Conservation (phyloP, 129 eudicot species). For the Helianthus tuberosus region DNA sequence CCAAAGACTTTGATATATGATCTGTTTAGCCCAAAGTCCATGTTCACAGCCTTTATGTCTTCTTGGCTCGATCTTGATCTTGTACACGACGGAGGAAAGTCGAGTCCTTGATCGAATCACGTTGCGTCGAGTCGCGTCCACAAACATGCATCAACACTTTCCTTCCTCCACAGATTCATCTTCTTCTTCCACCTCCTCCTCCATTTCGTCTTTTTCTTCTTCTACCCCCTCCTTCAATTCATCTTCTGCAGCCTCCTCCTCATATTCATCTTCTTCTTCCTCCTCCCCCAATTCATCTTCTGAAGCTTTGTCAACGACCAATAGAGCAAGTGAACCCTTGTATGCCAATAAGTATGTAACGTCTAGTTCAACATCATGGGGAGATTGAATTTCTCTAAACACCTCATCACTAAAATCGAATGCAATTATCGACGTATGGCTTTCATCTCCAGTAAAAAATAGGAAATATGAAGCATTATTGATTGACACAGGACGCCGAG, state of each 20-base stretch:
- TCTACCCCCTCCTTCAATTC: no score
- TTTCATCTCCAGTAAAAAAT: background rate
- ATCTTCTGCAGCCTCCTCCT: background rate
- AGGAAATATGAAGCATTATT: background rate
- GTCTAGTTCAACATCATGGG: background rate
- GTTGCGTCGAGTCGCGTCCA: no score
- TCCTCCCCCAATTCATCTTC: background rate
- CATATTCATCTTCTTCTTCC: background rate
- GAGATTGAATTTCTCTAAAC: background rate
- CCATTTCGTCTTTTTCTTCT: no score
- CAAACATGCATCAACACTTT: no score
- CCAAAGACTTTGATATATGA: no score
- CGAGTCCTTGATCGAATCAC: no score
- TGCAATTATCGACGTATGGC: background rate
- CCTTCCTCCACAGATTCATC: background rate
- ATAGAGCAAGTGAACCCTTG: conserved; percentile 1
- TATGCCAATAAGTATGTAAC: background rate
- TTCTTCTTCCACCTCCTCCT: background rate
- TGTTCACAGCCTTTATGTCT: no score
- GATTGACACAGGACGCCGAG: background rate
- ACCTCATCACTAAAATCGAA: background rate
- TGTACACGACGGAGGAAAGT: no score
- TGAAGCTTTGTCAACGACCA: background rate
- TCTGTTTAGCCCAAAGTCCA: no score
- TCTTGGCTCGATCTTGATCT: no score